These are phyloP conservation scores for Phoma sp. DNA, from an alignment of 2,329 filamentous ascomycete species.

Conservation along the genomic window DNA sequence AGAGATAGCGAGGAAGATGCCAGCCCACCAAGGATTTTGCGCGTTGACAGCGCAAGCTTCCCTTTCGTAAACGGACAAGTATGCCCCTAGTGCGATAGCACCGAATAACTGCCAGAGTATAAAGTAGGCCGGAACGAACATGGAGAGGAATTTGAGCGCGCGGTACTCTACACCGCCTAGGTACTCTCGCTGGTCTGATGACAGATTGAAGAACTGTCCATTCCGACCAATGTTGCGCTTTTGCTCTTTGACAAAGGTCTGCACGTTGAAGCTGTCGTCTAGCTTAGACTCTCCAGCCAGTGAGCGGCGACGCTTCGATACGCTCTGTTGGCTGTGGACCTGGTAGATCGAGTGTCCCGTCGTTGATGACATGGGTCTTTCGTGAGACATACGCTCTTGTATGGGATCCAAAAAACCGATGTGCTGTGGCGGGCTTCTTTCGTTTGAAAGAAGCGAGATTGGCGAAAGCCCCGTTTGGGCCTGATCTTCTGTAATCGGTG, in stretches of 20 bases:
- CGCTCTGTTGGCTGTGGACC: constrained; percentile 22
- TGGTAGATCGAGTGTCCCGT: constrained; percentile 32
- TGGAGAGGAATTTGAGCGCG: constrained; percentile 28
- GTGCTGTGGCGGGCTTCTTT: constrained; percentile 20
- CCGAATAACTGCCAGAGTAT: constrained; percentile 29
- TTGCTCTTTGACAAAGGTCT: constrained; percentile 31
- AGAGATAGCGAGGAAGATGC: constrained; percentile 24
- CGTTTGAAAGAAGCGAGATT: constrained; percentile 14
- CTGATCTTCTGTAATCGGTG: constrained; percentile 8
- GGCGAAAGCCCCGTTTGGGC: constrained; percentile 13
- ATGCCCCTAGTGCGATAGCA: constrained; percentile 28
- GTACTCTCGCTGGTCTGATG: constrained; percentile 30
- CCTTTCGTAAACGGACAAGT: constrained; percentile 27
- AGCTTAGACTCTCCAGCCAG: constrained; percentile 22
- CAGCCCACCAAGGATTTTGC: constrained; percentile 29
- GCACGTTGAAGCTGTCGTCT: constrained; percentile 26
- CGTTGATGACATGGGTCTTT: constrained; percentile 23
- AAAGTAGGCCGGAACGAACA: constrained; percentile 27
- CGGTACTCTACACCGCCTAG: constrained; percentile 31
- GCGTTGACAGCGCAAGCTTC: constrained; percentile 28
- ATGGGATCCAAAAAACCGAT: constrained; percentile 32
- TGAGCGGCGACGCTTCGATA: constrained; percentile 24
- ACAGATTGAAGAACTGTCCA: constrained; percentile 29
- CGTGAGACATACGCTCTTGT: constrained; percentile 20
- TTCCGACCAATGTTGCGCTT: constrained; percentile 31